Evolutionary conservation across 768 basidiomycete species (phyloP).

Genomic region (Termitomyces sp.): DNA sequence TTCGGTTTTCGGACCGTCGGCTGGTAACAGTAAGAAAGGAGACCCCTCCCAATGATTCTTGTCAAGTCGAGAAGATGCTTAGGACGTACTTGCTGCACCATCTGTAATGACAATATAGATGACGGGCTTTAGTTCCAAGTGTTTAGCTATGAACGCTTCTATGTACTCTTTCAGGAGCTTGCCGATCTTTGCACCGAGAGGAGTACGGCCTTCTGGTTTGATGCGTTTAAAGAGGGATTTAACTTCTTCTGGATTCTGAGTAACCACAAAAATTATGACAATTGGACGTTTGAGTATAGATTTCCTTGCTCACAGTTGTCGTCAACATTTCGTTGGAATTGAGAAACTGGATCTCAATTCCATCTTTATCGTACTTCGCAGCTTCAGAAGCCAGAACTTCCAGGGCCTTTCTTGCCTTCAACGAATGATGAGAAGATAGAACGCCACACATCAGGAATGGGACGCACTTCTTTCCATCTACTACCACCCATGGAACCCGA

Average conservation of each 20-base stretch:
- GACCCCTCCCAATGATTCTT: not conserved
- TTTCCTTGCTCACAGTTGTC: not conserved
- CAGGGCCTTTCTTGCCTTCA: constrained; percentile 38
- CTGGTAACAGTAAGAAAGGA: not conserved
- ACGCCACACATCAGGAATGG: not conserved
- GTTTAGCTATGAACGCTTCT: not conserved
- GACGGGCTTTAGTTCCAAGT: not conserved
- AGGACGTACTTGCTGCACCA: not conserved
- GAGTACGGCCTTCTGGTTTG: not conserved
- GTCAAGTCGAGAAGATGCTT: not conserved
- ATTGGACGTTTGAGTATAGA: not conserved
- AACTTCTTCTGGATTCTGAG: not conserved
- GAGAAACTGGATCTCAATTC: constrained; percentile 56
- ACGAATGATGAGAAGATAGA: not conserved
- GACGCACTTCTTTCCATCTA: constrained; percentile 43
- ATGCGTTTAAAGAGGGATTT: not conserved
- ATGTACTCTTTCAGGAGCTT: not conserved
- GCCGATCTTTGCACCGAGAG: not conserved
- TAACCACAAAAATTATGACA: not conserved
- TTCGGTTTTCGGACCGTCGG: constrained; percentile 36
- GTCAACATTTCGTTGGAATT: constrained; percentile 27
- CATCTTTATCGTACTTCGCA: constrained; percentile 43
- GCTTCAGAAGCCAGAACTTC: constrained; percentile 40
- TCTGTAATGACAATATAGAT: constrained; percentile 3
- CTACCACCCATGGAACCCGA: constrained; percentile 47